Evolutionary conservation across 1,139 yeast genomes (phyloP).

Genomic region (Candida dubliniensis): DNA sequence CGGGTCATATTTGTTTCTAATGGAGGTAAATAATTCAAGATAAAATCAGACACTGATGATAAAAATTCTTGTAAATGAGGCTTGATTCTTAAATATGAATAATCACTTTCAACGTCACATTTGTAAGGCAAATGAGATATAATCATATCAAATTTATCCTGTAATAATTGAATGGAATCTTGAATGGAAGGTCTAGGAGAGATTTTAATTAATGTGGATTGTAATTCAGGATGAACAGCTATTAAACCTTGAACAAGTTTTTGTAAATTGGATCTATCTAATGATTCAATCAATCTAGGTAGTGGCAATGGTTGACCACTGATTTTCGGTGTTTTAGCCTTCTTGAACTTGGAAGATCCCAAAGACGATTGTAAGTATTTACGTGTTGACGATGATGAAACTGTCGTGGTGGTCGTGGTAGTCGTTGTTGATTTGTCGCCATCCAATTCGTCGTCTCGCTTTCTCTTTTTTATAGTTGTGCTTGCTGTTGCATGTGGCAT

Average conservation of each 20-base stretch:
- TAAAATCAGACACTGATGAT: conserved; percentile 75
- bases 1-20: conserved; percentile 54
- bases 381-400: conserved; percentile 1
- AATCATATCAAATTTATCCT: conserved; percentile 47
- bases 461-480: conserved; percentile 14
- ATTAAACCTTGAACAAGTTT: conserved; percentile 53
- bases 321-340: conserved; percentile 42
- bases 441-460: conserved; percentile 4
- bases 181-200: conserved; percentile 62
- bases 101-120: conserved; percentile 73
- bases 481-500: conserved; percentile 4
- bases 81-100: conserved; percentile 83
- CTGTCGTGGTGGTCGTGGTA: conserved; percentile 3
- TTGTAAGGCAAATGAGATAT: conserved; percentile 65
- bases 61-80: conserved; percentile 74
- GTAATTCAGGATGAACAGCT: conserved; percentile 61
- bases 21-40: conserved; percentile 79
- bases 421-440: neutral
- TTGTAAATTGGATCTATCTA: conserved; percentile 58
- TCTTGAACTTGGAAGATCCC: conserved; percentile 21
- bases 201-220: conserved; percentile 47
- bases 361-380: conserved; percentile 2
- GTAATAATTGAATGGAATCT: conserved; percentile 52
- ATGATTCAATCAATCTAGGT: conserved; percentile 62
- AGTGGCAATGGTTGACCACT: conserved; percentile 57